Percentiles rank a stretch among this genome's conserved stretches.
Conservation (phyloP, 768 basidiomycete species). For the Albatrellus ellisii region DNA sequence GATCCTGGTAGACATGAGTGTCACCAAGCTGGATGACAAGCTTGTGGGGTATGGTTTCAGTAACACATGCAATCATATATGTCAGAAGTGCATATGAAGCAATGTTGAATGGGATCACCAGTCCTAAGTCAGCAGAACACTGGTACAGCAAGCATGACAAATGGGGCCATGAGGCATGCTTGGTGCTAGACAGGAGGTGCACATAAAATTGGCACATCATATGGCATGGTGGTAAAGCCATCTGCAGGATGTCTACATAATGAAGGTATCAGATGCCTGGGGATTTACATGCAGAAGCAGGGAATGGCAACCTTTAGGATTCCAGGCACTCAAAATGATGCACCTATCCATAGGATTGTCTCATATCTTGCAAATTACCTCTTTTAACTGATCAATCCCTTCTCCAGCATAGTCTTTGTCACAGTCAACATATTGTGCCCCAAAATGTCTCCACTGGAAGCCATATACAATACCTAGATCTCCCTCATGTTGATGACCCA, state of each 20-base stretch:
- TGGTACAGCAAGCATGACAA: constrained; percentile 98
- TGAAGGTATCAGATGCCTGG: background rate
- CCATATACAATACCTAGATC: constrained; percentile 96
- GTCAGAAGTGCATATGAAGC: constrained; percentile 96
- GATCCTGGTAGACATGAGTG: constrained; percentile 91
- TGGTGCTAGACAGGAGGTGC: constrained; percentile 51
- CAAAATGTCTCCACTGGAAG: constrained; percentile 95
- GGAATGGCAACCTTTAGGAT: constrained; percentile 67
- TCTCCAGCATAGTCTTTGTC: constrained; percentile 66
- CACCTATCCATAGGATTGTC: constrained; percentile 86
- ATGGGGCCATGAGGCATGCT: constrained; percentile 42
- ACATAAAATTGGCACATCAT: constrained; percentile 99
- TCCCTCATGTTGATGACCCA: constrained; percentile 73
- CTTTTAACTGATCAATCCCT: constrained; percentile 84
- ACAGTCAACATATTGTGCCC: constrained; percentile 66
- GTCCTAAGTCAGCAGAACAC: constrained; percentile 91
- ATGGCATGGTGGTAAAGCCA: constrained; percentile 98
- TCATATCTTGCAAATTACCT: constrained; percentile 86
- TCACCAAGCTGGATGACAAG: constrained; percentile 94
- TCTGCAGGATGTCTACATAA: constrained; percentile 66
- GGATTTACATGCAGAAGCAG: background rate
- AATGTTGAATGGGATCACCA: constrained; percentile 98
- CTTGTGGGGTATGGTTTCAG: constrained; percentile 75
- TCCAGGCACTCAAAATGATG: constrained; percentile 95
- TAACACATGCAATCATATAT: too few species aligned